Conservation (phyloP, 1,139 yeast species). For the Sugiyamaella xylanicola region DNA sequence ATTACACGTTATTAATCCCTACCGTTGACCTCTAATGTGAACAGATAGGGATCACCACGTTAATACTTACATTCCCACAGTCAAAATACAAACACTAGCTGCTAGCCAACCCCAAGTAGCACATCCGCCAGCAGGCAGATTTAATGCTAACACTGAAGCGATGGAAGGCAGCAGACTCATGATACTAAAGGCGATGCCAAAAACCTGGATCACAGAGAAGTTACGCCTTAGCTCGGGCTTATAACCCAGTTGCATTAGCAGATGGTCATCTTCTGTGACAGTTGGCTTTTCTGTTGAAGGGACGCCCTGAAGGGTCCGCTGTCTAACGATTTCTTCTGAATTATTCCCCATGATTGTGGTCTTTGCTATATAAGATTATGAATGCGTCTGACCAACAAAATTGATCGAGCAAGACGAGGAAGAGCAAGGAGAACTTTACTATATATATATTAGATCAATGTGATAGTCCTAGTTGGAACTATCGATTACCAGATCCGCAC, state of each 20-base stretch:
- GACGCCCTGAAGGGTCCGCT: conserved; percentile 5
- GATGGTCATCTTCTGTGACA: conserved; percentile 34
- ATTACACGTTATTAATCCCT: too few species aligned
- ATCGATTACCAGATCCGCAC: background rate
- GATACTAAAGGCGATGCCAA: conserved; percentile 60
- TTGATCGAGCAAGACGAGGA: background rate
- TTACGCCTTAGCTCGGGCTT: conserved; percentile 72
- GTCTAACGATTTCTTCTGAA: conserved; percentile 1
- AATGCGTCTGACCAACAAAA: too few species aligned
- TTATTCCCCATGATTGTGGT: background rate
- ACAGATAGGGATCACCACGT: too few species aligned
- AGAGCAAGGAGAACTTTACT: background rate
- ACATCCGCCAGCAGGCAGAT: conserved; percentile 43
- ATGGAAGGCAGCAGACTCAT: conserved; percentile 72
- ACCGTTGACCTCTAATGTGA: too few species aligned
- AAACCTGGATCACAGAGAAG: conserved; percentile 60
- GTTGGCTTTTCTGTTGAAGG: conserved; percentile 7
- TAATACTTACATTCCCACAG: conserved; percentile 33
- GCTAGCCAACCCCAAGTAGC: conserved; percentile 60
- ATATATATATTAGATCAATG: background rate
- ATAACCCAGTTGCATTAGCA: conserved; percentile 55
- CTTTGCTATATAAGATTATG: background rate
- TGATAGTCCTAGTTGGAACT: background rate
- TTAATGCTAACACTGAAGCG: conserved; percentile 44
- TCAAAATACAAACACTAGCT: conserved; percentile 39